Percentiles rank a stretch among this genome's conserved stretches.
Evolutionary conservation across 2,329 filamentous ascomycete genomes (phyloP).

Genomic region (Trichoderma atrobrunneum): DNA sequence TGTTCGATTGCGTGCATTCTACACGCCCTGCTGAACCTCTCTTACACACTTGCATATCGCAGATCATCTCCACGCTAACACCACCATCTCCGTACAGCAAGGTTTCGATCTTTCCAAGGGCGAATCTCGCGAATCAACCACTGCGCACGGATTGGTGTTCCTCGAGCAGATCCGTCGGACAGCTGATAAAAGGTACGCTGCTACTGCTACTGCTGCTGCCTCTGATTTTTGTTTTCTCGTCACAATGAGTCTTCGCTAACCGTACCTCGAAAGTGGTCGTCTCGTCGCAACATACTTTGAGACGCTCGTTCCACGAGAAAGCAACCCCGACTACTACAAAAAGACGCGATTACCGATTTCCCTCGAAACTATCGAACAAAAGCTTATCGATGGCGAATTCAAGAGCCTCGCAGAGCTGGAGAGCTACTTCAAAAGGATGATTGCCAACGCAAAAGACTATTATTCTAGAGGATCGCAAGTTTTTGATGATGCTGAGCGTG

Average conservation of each 20-base stretch:
- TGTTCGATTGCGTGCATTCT: neutral
- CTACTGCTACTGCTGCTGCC: neutral
- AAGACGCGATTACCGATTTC: conserved; percentile 76
- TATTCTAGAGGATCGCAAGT: conserved; percentile 70
- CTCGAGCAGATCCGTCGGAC: conserved; percentile 72
- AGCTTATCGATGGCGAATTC: conserved; percentile 68
- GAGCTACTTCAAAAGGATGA: conserved; percentile 83
- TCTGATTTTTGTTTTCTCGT: neutral
- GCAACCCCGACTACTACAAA: conserved; percentile 73
- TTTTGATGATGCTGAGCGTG: conserved; percentile 80
- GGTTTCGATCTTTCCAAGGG: conserved; percentile 50
- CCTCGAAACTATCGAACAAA: conserved; percentile 71
- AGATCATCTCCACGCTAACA: conserved; percentile 14
- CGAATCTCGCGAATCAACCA: conserved; percentile 67
- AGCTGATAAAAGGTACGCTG: conserved; percentile 74
- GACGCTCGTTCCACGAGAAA: conserved; percentile 61
- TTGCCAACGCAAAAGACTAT: conserved; percentile 82
- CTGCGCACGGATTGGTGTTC: conserved; percentile 68
- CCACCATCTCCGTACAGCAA: conserved; percentile 22
- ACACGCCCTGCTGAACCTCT: neutral
- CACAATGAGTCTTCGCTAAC: conserved; percentile 21
- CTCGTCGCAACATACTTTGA: conserved; percentile 74
- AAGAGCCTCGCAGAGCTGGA: conserved; percentile 70
- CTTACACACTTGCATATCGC: neutral
- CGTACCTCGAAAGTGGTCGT: conserved; percentile 56